Evolutionary conservation across 305 asterid genomes (phyloP), one percentile per base, ranked within the genome.

Genomic region (Stenogyne calaminthoides): DNA sequence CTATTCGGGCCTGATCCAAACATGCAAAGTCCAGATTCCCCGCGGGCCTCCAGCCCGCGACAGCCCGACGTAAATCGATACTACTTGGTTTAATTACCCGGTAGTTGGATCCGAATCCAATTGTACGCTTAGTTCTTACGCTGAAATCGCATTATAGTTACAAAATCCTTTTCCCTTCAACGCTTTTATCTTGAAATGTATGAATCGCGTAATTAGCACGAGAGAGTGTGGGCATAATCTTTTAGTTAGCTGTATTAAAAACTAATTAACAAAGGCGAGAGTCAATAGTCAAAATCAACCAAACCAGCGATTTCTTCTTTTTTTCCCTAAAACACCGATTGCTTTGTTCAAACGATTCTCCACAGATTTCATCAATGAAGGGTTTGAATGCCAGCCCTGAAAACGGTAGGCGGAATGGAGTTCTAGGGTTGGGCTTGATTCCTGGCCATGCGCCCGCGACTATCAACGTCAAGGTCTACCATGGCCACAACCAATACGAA

Each of bases 391-490:
- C 79, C 11, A 58, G 34, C 81, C 20, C 62, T n/a, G 81, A 61
- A 39, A 79, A 6, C 60, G 11, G 67, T 54, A 62, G 69, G 64
- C 75, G 70, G 71, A 77, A 51, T 72, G 84, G 82, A 58, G 87
- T 63, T 1, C 27, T 70, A 54, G 78, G 78, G 70, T 73, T 62
- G 71, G 84, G 82, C 25, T 64, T 81, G 76, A 15, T 46, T 37
- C 78, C 83, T 40, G 77, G 68, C 65, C 79, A 78, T 11, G 46
- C 16, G 54, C 70, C 79, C 58, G 3, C 69, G 32, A 76, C 51
- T 42, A 27, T 86, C 32, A 84, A 67, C 69, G 32, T 93, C 81
- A 87, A 79, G 67, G 84, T 93, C 70, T 80, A 84, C 11, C 82
- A 80, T 76, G 90, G 84, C 22, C 77, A 75, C 18, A 83, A 69